Evolutionary conservation across 768 basidiomycete species (phyloP).

Genomic region (Trametes elegans): DNA sequence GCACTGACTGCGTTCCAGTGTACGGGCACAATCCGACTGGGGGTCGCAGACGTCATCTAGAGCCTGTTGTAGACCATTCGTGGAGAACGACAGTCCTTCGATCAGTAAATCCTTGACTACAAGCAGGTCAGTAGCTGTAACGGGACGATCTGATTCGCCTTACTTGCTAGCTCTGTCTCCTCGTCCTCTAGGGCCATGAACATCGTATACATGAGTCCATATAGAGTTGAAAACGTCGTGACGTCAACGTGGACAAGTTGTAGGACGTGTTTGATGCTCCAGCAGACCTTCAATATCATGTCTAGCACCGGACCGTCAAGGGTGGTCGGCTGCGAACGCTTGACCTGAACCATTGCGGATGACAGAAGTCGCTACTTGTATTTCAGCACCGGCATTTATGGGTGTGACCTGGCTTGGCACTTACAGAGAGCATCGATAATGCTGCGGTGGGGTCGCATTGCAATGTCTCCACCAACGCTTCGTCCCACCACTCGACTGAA

Average conservation of each 20-base stretch:
- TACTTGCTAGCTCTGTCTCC: constrained; percentile 5
- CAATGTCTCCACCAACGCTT: constrained; percentile 6
- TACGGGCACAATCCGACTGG: background rate
- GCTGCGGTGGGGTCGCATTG: constrained; percentile 7
- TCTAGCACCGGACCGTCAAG: background rate
- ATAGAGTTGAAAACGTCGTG: background rate
- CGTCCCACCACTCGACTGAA: constrained; percentile 17
- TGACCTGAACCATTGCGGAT: background rate
- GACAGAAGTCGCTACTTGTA: background rate
- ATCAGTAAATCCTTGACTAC: constrained; percentile 22
- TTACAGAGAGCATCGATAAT: constrained; percentile 17
- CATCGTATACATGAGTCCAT: background rate
- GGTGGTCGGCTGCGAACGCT: background rate
- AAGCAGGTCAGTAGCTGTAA: constrained; percentile 25
- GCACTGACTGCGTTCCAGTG: constrained; percentile 19
- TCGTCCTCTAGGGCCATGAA: constrained; percentile 17
- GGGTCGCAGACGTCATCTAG: background rate
- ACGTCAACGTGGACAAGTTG: background rate
- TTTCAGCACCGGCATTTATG: background rate
- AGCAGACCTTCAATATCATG: constrained; percentile 10
- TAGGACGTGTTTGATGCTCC: constrained; percentile 8
- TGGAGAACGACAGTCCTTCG: background rate
- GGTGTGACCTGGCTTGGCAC: background rate
- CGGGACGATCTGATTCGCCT: too few relatives aligned
- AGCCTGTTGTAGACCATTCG: background rate